These are phyloP conservation scores for Pugionium dolabratum DNA, from an alignment of 345 rosid genomes.

Conservation along the genomic window DNA sequence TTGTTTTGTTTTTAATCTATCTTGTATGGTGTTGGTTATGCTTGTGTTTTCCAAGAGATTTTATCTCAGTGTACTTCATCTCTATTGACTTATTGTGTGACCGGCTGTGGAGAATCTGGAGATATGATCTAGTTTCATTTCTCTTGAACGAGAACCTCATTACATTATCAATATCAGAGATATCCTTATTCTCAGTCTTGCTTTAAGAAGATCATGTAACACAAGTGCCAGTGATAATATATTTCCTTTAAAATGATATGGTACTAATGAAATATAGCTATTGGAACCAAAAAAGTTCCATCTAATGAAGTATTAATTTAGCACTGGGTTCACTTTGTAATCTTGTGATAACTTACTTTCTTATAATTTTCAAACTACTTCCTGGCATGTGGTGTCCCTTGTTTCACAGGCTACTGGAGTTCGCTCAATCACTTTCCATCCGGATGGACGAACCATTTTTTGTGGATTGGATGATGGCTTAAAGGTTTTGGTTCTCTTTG, in stretches of 20 bases:
- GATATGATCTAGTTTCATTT: not conserved
- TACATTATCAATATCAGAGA: not conserved
- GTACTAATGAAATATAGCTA: too few relatives aligned
- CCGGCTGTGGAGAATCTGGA: not conserved
- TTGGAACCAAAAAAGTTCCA: not conserved
- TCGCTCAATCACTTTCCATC: slow-evolving; percentile 71
- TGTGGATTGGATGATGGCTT: slow-evolving; percentile 85
- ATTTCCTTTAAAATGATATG: not conserved
- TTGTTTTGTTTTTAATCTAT: slow-evolving; percentile 6
- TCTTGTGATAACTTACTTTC: not conserved
- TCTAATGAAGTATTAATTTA: not conserved
- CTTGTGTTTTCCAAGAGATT: slow-evolving; percentile 13
- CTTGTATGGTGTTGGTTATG: not conserved
- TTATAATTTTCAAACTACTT: not conserved
- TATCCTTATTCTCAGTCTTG: slow-evolving; percentile 10
- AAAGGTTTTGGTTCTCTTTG: slow-evolving; percentile 56
- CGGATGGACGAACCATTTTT: slow-evolving; percentile 87
- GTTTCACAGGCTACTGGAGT: slow-evolving; percentile 76
- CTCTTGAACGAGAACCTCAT: not conserved
- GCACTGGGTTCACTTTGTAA: not conserved
- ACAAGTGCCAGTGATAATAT: not conserved
- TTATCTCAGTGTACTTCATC: slow-evolving; percentile 10
- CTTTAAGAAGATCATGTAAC: not conserved
- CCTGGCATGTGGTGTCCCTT: slow-evolving; percentile 19
- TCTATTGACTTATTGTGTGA: not conserved